Conservation (phyloP, 768 basidiomycete genomes). For the Xerocomellus chrysenteron region DNA sequence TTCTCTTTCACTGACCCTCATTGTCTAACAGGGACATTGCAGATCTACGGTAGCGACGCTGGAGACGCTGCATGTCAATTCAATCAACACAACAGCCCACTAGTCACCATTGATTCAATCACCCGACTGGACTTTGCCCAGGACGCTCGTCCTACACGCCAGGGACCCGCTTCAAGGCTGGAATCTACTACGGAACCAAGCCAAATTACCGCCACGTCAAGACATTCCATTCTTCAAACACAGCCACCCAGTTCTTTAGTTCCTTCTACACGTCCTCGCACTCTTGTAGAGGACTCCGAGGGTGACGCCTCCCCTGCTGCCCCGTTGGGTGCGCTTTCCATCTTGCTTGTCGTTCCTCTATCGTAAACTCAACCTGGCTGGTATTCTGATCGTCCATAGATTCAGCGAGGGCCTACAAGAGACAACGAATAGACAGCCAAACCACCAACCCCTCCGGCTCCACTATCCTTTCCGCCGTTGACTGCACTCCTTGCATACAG, state of each 20-base stretch:
- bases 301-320: constrained; percentile 28
- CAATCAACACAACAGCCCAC: constrained; percentile 17
- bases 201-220: constrained; percentile 28
- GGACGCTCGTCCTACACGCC: constrained; percentile 48
- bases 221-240: constrained; percentile 25
- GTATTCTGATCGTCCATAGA: constrained; percentile 34
- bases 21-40: constrained; percentile 13
- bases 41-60: constrained; percentile 26
- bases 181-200: constrained; percentile 38
- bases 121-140: constrained; percentile 54
- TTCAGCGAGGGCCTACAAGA: constrained; percentile 60
- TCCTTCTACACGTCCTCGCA: constrained; percentile 63
- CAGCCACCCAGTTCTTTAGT: constrained; percentile 45
- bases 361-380: constrained; percentile 3
- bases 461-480: constrained; percentile 22
- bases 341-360: background rate
- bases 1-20: constrained; percentile 22
- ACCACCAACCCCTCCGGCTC: constrained; percentile 28
- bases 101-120: constrained; percentile 68
- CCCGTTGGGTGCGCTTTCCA: constrained; percentile 23
- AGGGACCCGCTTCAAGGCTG: constrained; percentile 47
- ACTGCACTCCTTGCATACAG: constrained; percentile 25
- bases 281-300: constrained; percentile 57
- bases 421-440: constrained; percentile 59
- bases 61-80: constrained; percentile 27